phyloP scores from a whole-genome alignment of 805 yeast genomes.

The Candida lessepsii region DNA sequence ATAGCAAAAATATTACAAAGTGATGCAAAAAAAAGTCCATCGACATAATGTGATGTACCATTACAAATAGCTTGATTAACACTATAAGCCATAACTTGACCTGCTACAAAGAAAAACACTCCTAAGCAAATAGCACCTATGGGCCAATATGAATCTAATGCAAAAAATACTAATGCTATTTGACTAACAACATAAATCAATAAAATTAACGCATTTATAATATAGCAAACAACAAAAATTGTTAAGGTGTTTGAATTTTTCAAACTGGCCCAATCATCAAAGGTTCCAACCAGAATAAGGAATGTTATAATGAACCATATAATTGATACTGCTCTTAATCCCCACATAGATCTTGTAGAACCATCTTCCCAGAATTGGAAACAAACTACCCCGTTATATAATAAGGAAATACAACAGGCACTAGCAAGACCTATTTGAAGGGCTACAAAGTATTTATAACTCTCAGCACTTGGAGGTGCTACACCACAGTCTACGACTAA shows the following conservation, averaged over 20 bases:
- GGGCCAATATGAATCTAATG: conserved; percentile 83
- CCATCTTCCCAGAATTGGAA: conserved; percentile 97
- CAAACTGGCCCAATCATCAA: conserved; percentile 57
- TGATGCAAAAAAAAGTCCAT: conserved; percentile 84
- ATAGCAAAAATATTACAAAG: conserved; percentile 74
- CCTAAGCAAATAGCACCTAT: conserved; percentile 78
- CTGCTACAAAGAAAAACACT: conserved; percentile 68
- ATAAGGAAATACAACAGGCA: conserved; percentile 65
- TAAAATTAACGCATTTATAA: conserved; percentile 68
- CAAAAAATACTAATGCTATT: conserved; percentile 59
- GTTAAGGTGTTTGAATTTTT: conserved; percentile 57
- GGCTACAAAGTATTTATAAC: conserved; percentile 82
- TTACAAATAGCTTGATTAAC: conserved; percentile 67
- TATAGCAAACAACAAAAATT: conserved; percentile 66
- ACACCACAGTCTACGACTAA: conserved; percentile 91
- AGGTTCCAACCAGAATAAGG: conserved; percentile 67
- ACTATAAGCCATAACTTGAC: conserved; percentile 76
- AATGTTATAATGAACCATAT: conserved; percentile 65
- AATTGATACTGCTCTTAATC: conserved; percentile 50
- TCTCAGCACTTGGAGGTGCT: conserved; percentile 74
- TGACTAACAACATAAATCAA: conserved; percentile 66
- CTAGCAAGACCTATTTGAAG: conserved; percentile 74
- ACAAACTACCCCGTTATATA: conserved; percentile 75
- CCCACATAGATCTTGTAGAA: conserved; percentile 59
- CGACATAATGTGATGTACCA: conserved; percentile 79